Base-by-base conservation (phyloP, 371 early-diverging fungal genomes). In the Saksenaea vasiformis region DNA sequence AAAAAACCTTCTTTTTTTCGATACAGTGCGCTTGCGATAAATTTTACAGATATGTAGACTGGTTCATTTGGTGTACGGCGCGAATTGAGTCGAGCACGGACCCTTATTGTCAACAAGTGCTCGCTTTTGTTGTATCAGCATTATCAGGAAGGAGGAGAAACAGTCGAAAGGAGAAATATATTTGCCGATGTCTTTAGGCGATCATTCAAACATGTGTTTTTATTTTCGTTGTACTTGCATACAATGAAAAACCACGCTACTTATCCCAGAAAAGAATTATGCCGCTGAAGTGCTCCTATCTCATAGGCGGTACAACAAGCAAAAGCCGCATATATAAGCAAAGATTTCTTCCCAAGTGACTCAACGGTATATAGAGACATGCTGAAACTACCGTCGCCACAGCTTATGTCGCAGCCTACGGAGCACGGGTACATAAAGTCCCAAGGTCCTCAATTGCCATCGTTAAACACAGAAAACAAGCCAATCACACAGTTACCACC, bases 201-300 rank as follows among this genome's bases (percentile, higher is more conserved):
- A 47, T 47, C 51, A 7, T 47, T 47, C 22, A 19, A 19, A n/a
- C 51, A 47, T 22, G 51, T 22, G 51, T 47, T 19, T 22, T 47
- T 26, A 22, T 47, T 47, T 47, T 22, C 24, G 51, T 47, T 47
- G 22, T 47, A 22, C 51, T 47, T 47, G 24, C 24, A 47, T 17
- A 26, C 51, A 47, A 47, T 47, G 51, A 47, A 47, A 47, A 47
- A 47, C 51, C 51, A 47, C 51, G 17, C 22, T 47, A 41, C 8
- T 22, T 47, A 19, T 47, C 31, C 31, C 31, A 31, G 31, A 31
- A 31, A 31, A 31, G 31, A 31, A 31, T 47, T 22, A 47, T 47
- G 51, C 51, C 24, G 19, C 51, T 47, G 19, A 10, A 17, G 51
- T 3, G 9, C 51, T 47, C 51, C 51, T 47, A 47, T 19, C n/a